Evolutionary conservation across 208 protist species (phyloP).

Genomic region (Leishmania arabica): DNA sequence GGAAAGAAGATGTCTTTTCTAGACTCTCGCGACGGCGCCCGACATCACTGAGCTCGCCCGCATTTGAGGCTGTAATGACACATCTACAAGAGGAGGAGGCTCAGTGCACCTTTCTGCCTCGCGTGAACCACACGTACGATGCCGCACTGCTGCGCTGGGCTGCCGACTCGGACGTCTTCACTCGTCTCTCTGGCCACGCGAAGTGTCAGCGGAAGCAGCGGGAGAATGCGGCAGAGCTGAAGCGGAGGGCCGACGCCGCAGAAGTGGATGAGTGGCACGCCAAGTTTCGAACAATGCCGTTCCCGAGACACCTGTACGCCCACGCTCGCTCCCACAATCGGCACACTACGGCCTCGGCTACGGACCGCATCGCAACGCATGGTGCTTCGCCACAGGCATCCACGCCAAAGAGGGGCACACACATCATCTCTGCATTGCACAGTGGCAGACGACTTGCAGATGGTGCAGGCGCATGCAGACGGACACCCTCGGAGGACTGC

Average conservation of each 20-base stretch:
- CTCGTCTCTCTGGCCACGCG: slow-evolving; percentile 22
- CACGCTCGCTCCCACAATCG: background rate
- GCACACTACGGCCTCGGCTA: background rate
- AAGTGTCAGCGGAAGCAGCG: slow-evolving; percentile 10
- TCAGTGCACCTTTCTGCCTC: slow-evolving; percentile 15
- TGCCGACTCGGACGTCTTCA: slow-evolving; percentile 7
- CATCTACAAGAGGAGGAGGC: background rate
- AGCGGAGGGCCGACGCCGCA: background rate
- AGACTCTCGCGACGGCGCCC: slow-evolving; percentile 1
- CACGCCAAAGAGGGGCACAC: background rate
- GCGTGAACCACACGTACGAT: slow-evolving; percentile 18
- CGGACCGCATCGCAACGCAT: too few relatives aligned
- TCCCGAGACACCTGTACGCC: slow-evolving; percentile 10
- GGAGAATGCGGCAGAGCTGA: background rate
- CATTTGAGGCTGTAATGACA: background rate
- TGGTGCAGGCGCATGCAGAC: background rate
- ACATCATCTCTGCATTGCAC: background rate
- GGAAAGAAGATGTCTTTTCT: background rate
- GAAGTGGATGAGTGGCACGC: background rate
- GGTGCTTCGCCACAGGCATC: background rate
- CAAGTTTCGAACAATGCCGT: background rate
- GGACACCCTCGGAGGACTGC: background rate
- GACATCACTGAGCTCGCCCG: slow-evolving; percentile 3
- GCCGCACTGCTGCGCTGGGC: background rate
- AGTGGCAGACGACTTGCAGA: background rate